These are phyloP conservation scores for Apophysomyces trapeziformis DNA, from an alignment of 371 early-diverging fungal genomes.

Conservation along the genomic window DNA sequence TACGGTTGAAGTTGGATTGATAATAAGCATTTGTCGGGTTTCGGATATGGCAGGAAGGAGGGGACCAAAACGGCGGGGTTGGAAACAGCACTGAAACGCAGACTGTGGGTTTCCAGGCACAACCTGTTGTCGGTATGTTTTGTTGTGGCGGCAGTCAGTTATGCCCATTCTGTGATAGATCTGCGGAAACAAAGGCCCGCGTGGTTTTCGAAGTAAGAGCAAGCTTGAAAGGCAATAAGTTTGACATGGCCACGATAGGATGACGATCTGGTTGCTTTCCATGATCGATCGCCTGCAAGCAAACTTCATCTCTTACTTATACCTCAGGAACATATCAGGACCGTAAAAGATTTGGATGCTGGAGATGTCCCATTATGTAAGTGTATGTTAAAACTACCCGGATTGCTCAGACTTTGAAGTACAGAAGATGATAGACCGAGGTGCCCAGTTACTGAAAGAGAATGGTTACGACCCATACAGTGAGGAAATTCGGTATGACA, in stretches of 20 bases:
- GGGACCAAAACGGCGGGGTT: neutral
- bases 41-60: neutral
- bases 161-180: constrained; percentile 6
- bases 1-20: no score
- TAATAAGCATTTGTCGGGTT: no score
- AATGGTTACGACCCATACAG: constrained; percentile 39
- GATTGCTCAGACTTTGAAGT: constrained; percentile 26
- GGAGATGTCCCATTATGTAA: constrained; percentile 58
- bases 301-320: constrained; percentile 57
- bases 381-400: constrained; percentile 14
- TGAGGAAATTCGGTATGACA: constrained; percentile 24
- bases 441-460: constrained; percentile 40
- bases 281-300: constrained; percentile 64
- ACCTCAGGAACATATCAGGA: constrained; percentile 54
- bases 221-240: neutral
- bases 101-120: neutral
- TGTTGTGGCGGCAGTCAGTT: neutral
- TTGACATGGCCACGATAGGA: constrained; percentile 33
- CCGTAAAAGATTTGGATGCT: constrained; percentile 36
- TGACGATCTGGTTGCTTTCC: constrained; percentile 57
- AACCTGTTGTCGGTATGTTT: neutral
- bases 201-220: constrained; percentile 4
- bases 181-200: neutral
- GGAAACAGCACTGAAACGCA: neutral
- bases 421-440: constrained; percentile 49